These are phyloP conservation scores for Colletotrichum liriopes DNA, from an alignment of 2,329 filamentous ascomycete species.

Conservation along the genomic window DNA sequence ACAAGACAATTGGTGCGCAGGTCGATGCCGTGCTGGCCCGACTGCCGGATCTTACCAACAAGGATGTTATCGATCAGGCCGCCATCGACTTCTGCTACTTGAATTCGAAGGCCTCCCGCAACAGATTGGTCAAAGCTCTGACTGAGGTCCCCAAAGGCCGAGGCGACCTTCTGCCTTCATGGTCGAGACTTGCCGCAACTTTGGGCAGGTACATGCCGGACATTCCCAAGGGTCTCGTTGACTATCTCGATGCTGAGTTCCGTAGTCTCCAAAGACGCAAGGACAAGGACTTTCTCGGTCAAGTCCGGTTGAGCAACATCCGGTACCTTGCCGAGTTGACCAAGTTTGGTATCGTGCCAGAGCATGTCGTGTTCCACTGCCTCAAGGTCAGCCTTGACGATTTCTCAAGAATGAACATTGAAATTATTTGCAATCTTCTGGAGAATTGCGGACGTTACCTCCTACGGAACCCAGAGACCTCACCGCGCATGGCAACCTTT, in stretches of 20 bases:
- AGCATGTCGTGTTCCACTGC: slow-evolving; percentile 99
- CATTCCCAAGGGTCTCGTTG: slow-evolving; percentile 90
- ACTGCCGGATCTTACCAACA: slow-evolving; percentile 91
- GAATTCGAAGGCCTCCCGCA: slow-evolving; percentile 97
- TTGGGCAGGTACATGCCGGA: slow-evolving; percentile 95
- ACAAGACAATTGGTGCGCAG: slow-evolving; percentile 97
- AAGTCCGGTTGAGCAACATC: slow-evolving; percentile 93
- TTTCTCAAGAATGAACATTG: slow-evolving; percentile 98
- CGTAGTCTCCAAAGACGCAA: slow-evolving; percentile 96
- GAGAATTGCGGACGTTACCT: slow-evolving; percentile 98
- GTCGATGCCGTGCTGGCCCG: slow-evolving; percentile 91
- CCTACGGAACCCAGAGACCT: slow-evolving; percentile 91
- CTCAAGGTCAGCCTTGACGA: slow-evolving; percentile 98
- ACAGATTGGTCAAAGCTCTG: slow-evolving; percentile 91
- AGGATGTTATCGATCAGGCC: slow-evolving; percentile 91
- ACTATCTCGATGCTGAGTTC: slow-evolving; percentile 96
- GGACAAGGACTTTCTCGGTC: slow-evolving; percentile 96
- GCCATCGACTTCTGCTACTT: slow-evolving; percentile 98
- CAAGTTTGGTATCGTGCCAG: slow-evolving; percentile 97
- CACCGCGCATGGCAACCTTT: slow-evolving; percentile 93
- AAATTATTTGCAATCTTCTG: slow-evolving; percentile 95
- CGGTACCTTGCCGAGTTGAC: slow-evolving; percentile 98
- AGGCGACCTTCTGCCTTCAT: slow-evolving; percentile 90
- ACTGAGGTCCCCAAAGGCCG: slow-evolving; percentile 96
- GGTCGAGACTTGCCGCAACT: slow-evolving; percentile 93